phyloP scores from a whole-genome alignment of 768 basidiomycete genomes.

The Albatrellus ellisii region DNA sequence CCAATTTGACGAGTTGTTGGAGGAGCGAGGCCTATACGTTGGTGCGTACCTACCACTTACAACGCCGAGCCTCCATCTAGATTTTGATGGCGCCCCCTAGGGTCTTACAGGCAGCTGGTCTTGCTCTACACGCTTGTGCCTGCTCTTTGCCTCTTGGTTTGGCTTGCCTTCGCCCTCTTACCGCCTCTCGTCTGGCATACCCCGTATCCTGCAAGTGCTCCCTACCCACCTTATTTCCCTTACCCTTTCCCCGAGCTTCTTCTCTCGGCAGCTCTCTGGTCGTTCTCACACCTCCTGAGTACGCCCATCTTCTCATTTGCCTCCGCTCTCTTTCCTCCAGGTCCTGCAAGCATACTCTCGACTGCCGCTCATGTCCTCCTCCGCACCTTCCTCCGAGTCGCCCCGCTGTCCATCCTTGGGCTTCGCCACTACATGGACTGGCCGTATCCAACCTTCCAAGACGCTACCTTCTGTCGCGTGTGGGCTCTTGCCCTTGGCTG shows the following conservation, averaged over 20 bases:
- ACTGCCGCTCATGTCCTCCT: slow-evolving; percentile 35
- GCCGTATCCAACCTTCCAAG: slow-evolving; percentile 40
- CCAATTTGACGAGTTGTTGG: slow-evolving; percentile 5
- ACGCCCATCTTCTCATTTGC: slow-evolving; percentile 30
- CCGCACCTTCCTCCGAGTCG: slow-evolving; percentile 39
- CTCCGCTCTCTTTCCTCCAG: slow-evolving; percentile 19
- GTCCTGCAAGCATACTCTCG: slow-evolving; percentile 23
- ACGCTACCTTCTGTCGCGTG: slow-evolving; percentile 46
- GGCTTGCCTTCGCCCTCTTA: slow-evolving; percentile 35
- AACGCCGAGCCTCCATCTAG: not conserved
- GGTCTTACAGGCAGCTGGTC: slow-evolving; percentile 46
- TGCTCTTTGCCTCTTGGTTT: slow-evolving; percentile 25
- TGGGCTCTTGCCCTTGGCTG: slow-evolving; percentile 76
- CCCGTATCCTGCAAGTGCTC: slow-evolving; percentile 20
- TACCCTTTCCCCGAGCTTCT: slow-evolving; percentile 56
- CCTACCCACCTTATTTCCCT: slow-evolving; percentile 37
- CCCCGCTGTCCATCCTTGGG: slow-evolving; percentile 38
- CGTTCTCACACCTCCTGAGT: slow-evolving; percentile 40
- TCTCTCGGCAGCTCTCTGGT: slow-evolving; percentile 47
- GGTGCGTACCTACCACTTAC: slow-evolving; percentile 5
- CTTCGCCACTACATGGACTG: slow-evolving; percentile 31
- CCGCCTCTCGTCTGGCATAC: slow-evolving; percentile 33
- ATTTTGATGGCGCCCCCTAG: slow-evolving; percentile 23
- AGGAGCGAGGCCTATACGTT: slow-evolving; percentile 10
- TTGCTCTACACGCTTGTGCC: slow-evolving; percentile 29